phyloP scores from a whole-genome alignment of 345 rosid genomes.

The Acer campestre region DNA sequence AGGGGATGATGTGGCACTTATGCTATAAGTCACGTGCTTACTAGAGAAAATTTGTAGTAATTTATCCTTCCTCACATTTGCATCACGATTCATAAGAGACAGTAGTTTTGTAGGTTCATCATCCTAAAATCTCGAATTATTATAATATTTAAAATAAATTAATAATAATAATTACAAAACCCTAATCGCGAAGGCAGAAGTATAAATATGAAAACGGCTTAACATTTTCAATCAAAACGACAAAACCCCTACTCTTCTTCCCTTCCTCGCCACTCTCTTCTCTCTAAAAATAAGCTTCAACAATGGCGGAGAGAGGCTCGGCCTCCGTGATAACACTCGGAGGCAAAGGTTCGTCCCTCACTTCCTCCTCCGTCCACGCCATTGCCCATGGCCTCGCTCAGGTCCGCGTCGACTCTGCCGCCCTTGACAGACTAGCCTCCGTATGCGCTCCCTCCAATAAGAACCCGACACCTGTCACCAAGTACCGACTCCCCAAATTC shows the following conservation, averaged over 20 bases:
- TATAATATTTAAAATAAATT: too few species aligned
- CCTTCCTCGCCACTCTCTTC: background rate
- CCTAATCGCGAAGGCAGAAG: background rate
- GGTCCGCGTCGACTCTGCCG: conserved; percentile 59
- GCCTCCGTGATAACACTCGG: conserved; percentile 38
- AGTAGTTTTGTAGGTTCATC: too few species aligned
- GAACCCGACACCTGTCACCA: conserved; percentile 10
- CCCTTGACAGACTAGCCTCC: conserved; percentile 43
- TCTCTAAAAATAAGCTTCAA: conserved; percentile 6
- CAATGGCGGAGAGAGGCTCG: conserved; percentile 35
- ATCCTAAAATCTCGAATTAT: too few species aligned
- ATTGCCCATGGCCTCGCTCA: conserved; percentile 46
- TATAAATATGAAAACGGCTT: background rate
- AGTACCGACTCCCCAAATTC: conserved; percentile 18
- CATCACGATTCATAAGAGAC: too few species aligned
- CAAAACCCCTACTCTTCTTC: background rate
- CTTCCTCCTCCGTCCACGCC: conserved; percentile 48
- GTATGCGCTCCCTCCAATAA: conserved; percentile 24
- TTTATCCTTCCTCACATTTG: too few species aligned
- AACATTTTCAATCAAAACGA: background rate
- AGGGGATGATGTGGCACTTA: too few species aligned
- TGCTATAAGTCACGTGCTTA: too few species aligned
- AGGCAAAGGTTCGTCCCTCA: conserved; percentile 59
- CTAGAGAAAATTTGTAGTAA: too few species aligned
- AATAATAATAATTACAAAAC: background rate